Evolutionary conservation across 108 stramenopile species (phyloP), one percentile per base, ranked within the genome.

Genomic region (Cyclotella atomus): DNA sequence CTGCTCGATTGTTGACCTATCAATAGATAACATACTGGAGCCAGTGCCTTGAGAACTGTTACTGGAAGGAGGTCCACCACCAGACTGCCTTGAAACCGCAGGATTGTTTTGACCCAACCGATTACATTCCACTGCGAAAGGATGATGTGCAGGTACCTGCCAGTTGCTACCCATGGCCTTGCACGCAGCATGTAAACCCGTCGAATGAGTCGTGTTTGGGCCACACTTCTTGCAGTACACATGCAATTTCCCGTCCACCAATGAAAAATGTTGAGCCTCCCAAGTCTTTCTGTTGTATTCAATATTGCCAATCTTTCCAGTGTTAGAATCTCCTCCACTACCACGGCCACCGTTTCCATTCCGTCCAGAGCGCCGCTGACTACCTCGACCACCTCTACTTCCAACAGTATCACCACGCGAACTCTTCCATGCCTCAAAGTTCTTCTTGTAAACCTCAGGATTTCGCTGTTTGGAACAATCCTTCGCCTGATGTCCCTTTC

Each of bases 301-400:
- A 4, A 28, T 28, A 55, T 25, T 28, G 27, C 16, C 54, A 55
- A n/a, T n/a, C 16, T 50, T 50, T 50, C n/a, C 16, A n/a, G 49
- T 9, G n/a, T 20, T 50, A n/a, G 16, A 9, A 50, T n/a, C 49
- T 50, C 49, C 49, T 50, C 25, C 54, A 28, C 25, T 55, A 15
- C 54, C 54, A 55, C 25, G 25, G 25, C 54, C 54, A 55, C 25
- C 25, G 54, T 49, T 55, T 3, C 54, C 54, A 15, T 28, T 55
- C 25, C 25, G 3, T 55, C 54, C 54, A 55, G 7, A 17, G 47
- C 17, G 47, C 47, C 47, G n/a, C n/a, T n/a, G n/a, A n/a, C n/a
- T 50, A n/a, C 49, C 49, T n/a, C 49, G 49, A n/a, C 49, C 49
- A 50, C 49, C 49, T n/a, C 49, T 9, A 50, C 49, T n/a, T 9